phyloP scores from a whole-genome alignment of 2,329 filamentous ascomycete genomes.

The Colletotrichum cereale region DNA sequence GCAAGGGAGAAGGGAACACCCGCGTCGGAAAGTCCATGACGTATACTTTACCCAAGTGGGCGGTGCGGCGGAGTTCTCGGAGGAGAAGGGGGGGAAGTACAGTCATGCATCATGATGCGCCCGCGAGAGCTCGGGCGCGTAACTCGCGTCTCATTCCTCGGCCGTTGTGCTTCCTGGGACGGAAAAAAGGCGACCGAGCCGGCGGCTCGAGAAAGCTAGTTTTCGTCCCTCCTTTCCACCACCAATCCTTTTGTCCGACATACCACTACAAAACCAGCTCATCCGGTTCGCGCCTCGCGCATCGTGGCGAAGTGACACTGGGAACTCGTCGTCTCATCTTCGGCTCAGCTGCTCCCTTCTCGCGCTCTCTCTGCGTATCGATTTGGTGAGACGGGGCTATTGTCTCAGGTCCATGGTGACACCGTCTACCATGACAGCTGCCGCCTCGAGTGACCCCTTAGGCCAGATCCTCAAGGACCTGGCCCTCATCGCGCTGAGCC shows the following conservation, averaged over 20 bases:
- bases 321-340: slow-evolving; percentile 32
- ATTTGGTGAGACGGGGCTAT: background rate
- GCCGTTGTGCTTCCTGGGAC: slow-evolving; percentile 23
- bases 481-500: slow-evolving; percentile 32
- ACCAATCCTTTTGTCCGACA: background rate
- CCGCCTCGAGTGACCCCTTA: slow-evolving; percentile 18
- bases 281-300: background rate
- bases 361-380: background rate
- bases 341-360: slow-evolving; percentile 10
- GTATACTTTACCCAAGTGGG: slow-evolving; percentile 30
- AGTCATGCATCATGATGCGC: slow-evolving; percentile 10
- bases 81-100: background rate
- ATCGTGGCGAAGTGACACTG: background rate
- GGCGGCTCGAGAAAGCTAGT: slow-evolving; percentile 16
- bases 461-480: slow-evolving; percentile 36
- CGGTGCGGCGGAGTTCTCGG: slow-evolving; percentile 23
- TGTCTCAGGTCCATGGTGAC: background rate
- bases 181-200: background rate
- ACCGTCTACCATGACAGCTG: slow-evolving; percentile 22
- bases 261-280: background rate
- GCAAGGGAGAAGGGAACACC: background rate
- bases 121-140: background rate
- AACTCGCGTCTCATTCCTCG: slow-evolving; percentile 15
- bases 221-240: slow-evolving; percentile 11
- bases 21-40: slow-evolving; percentile 31